Base-by-base conservation (phyloP, 176 grass and related monocot species). In the Carex littledalei region DNA sequence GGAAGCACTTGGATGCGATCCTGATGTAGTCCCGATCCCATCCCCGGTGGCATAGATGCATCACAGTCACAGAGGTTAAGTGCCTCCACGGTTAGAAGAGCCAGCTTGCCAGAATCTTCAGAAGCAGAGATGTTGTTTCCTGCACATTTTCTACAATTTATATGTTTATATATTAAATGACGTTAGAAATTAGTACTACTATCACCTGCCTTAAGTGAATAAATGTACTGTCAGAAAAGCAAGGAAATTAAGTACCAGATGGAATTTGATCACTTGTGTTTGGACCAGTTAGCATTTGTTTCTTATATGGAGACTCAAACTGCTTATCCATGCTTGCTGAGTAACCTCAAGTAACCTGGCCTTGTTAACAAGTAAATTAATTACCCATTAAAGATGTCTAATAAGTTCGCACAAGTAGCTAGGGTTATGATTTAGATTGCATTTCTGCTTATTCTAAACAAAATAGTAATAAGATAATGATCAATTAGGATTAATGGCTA, bases 1-100 rank as follows among this genome's bases (percentile, higher is more conserved):
- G 91, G 89, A 78, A 89, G 86, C 15, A 93, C 74, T 53, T 60
- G 45, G 20, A 93, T 67, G 45, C 53, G 75, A 49, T 94, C 86
- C 26, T 79, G 87, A 12, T 18, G n/a, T 76, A 92, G 57, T 35
- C 87, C 84, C 34, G 47, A 8, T 78, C 56, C 47, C 24, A 17
- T 24, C 2, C 1, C 9, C 21, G 2, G 22, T 64, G 9, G 22
- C 24, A 12, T 26, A 11, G 15, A 17, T 59, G 56, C 56, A 59
- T 59, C 17, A 59, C 56, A 1, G 56, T 59, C 17, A 59, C 56
- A 1, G 56, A n/a, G 16, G 16, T 57, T 16, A 57, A 43, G 39
- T 43, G 39, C 39, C 39, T 43, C 39, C 39, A 43, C 39, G 6
- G 6, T 43, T 4, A 35, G 34, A 35, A 35, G 34, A 56, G 54